Percentiles rank a stretch among this genome's conserved stretches.
Conservation (phyloP, 768 basidiomycete species). For the Porpolomopsis calyptriformis region DNA sequence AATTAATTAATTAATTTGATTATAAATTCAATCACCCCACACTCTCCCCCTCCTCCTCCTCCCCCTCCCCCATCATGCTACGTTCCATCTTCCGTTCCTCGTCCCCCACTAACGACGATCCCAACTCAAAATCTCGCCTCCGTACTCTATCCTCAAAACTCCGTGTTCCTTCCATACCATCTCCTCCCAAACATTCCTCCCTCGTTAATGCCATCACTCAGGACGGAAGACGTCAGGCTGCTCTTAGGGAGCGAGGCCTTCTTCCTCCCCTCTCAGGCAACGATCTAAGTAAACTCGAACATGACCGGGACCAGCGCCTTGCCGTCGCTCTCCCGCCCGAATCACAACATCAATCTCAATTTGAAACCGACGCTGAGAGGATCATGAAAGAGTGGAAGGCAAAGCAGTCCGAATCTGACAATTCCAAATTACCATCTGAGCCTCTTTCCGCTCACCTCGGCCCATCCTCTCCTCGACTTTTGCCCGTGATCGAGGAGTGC, state of each 20-base stretch:
- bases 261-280: slow-evolving; percentile 36
- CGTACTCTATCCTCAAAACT: slow-evolving; percentile 24
- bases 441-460: no score
- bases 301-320: slow-evolving; percentile 25
- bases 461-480: no score
- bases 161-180: slow-evolving; percentile 8
- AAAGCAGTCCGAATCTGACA: no score
- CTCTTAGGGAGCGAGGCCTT: slow-evolving; percentile 50
- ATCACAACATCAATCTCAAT: slow-evolving; percentile 3
- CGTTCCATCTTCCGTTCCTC: no score
- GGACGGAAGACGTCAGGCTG: slow-evolving; percentile 39
- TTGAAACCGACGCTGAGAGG: slow-evolving; percentile 36
- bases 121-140: slow-evolving; percentile 17
- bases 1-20: not conserved
- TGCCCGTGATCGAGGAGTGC: no score
- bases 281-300: slow-evolving; percentile 33
- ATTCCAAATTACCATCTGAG: no score
- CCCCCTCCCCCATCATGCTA: no score
- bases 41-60: no score
- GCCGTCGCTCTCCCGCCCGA: slow-evolving; percentile 21
- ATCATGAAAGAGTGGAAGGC: slow-evolving; percentile 42
- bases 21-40: no score
- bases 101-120: no score
- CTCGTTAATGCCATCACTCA: slow-evolving; percentile 18
- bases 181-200: slow-evolving; percentile 10